phyloP scores from a whole-genome alignment of 305 asterid genomes.

The Fraxinus dipetala region DNA sequence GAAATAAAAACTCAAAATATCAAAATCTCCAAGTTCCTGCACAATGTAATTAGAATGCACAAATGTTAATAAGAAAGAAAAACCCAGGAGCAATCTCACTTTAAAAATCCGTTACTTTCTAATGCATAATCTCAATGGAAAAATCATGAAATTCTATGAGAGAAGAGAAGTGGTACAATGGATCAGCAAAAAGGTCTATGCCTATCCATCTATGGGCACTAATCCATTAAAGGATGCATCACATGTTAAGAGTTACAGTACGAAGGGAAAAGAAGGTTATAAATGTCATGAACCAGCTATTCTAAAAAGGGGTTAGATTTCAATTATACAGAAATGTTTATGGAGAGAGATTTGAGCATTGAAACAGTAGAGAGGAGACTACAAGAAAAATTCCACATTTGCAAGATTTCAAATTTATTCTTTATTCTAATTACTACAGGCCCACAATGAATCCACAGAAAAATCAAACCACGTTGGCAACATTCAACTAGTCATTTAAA shows the following conservation, averaged over 20 bases:
- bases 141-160: neutral
- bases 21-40: neutral
- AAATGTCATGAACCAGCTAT: neutral
- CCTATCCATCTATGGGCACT: neutral
- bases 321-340: neutral
- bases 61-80: neutral
- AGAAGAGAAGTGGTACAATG: neutral
- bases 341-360: neutral
- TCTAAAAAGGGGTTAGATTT: neutral
- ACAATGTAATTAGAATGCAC: neutral
- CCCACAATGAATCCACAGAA: neutral
- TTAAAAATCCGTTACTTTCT: neutral
- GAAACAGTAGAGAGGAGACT: neutral
- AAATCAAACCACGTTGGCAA: neutral
- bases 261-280: neutral
- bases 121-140: neutral
- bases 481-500: neutral
- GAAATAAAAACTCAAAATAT: too few species aligned
- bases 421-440: neutral
- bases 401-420: neutral
- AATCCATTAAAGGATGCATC: neutral
- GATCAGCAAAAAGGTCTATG: neutral
- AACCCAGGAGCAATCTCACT: neutral
- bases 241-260: neutral
- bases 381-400: neutral